Base-by-base conservation (phyloP, 306 rosid species). In the Trifolium repens region DNA sequence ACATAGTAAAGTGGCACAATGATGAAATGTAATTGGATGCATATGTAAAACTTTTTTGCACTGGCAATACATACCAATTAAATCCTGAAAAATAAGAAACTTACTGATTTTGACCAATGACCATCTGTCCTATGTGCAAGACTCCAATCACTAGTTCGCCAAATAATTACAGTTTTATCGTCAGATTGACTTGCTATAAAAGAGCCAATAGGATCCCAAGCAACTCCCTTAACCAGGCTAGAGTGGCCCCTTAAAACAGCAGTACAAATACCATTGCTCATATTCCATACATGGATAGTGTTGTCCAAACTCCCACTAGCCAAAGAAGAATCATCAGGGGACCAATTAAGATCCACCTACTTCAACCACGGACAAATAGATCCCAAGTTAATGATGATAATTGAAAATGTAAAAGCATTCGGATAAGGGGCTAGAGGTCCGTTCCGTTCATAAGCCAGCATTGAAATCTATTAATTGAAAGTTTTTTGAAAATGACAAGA, bases 321-420 rank as follows among this genome's bases (percentile, higher is more conserved):
- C 94, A 96, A 87, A 16, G 81, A 80, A 7, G 92, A 92, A 76
- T 94, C 99, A 92, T 94, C 99, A 34, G 99, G 97, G 75, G 97
- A 92, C 99, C 99, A 94, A 87, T 90, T 92, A 85, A 94, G 97
- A 94, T 94, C 99, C 92, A 94, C 99, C 99, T 94, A 92, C 97
- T 90, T 94, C 83, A 92, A 71, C 96, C 97, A 92, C 59, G 80
- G 87, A 91, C 79, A 82, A 81, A 74, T 24, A 72, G 76, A 84
- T 82, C 85, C 87, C 81, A 78, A 84, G 85, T 89, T 89, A 94
- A 80, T 69, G 75, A 80, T 67, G 84, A 74, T 60, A 80, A 57
- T 17, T 75, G 54, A 78, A 63, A 67, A 68, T 50, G 57, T 59
- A 19, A 61, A 76, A 60, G 47, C 73, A 78, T 32, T 42, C 13